A percentile compares a stretch with the other conserved stretches of the same genome.
These are phyloP conservation scores for Dictyostelium discoideum DNA, from an alignment of 78 protist genomes.

Conservation along the genomic window dicty_2.7 NC_007088.5:8385001-8385500, in stretches of 20 bases:
- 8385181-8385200: constrained; percentile 54
- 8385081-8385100: constrained; percentile 34
- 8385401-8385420: neutral
- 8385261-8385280: constrained; percentile 45
- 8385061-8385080: constrained; percentile 33
- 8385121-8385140: constrained; percentile 45
- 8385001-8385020: neutral
- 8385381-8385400: constrained; percentile 63
- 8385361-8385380: constrained; percentile 34
- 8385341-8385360: constrained; percentile 13
- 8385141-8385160: constrained; percentile 56
- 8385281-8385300: constrained; percentile 64
- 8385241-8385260: constrained; percentile 63
- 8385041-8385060: constrained; percentile 59
- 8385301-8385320: constrained; percentile 3
- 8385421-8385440: no score
- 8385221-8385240: constrained; percentile 4
- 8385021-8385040: constrained; percentile 34
- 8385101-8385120: constrained; percentile 35
- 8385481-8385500: no score
- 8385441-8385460: neutral
- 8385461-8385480: no score
- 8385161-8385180: constrained; percentile 55
- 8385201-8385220: constrained; percentile 46
- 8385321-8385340: constrained; percentile 32